Evolutionary conservation across 139 green algal species (phyloP), one percentile per base, ranked within the genome.

Genomic region (Prasinococcaceae sp.): DNA sequence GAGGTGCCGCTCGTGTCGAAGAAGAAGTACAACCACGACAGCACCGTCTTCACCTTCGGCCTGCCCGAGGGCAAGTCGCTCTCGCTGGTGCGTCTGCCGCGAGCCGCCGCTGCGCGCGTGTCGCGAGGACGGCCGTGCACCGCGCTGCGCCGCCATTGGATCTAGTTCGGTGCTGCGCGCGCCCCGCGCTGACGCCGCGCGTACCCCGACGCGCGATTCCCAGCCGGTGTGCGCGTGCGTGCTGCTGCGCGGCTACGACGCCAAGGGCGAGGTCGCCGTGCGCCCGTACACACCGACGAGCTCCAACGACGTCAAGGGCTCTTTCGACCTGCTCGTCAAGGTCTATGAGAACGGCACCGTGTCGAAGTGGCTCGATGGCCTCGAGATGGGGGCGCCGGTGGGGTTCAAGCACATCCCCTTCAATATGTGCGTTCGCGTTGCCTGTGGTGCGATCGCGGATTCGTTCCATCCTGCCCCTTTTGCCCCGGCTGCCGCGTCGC

Each of bases 321-420:
- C 10, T 23, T 49, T 49, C 20, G 32, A 57, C 32, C 49, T 57
- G 49, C 17, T 57, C 8, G 33, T 57, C 29, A 57, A 57, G 49
- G 49, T 57, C 17, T 57, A 57, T 20, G 49, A 57, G 29, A 35
- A 57, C 17, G 49, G 49, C 49, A 27, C 53, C 14, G 26, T 57
- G 27, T 44, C 26, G 25, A 35, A 57, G 49, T 47, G 53, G 25
- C 25, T 44, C 19, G 30, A 47, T 12, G 19, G 53, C 49, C 30
- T 57, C 20, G 25, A 47, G 49, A 53, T 28, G 14, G 49, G 49
- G 10, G 29, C 19, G 25, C 8, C 10, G 8, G n/a, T 57, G 49
- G 20, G 19, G 32, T 47, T 57, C 33, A 57, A 57, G 33, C 27
- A 47, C 9, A 46, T 47, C 28, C 22, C 33, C 30, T 46, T 57